These are phyloP conservation scores for Lomentospora prolificans DNA, from an alignment of 2,329 filamentous ascomycete species.

Conservation along the genomic window DNA sequence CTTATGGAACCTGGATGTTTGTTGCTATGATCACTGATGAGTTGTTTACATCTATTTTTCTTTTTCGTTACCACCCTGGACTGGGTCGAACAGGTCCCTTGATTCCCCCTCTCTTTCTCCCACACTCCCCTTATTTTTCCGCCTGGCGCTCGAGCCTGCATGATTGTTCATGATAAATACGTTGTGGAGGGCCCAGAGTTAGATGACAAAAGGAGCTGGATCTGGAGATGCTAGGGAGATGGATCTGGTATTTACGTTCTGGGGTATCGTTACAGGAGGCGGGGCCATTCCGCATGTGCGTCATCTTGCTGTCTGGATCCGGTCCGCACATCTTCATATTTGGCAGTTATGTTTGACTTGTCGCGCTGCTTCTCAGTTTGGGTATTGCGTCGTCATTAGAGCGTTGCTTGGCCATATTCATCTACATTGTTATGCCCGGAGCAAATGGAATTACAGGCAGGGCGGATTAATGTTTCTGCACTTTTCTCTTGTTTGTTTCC, in stretches of 20 bases:
- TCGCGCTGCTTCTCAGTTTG: background rate
- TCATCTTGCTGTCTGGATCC: slow-evolving; percentile 6
- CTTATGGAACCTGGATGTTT: background rate
- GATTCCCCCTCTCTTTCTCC: too few relatives aligned
- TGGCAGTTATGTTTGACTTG: background rate
- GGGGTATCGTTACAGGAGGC: background rate
- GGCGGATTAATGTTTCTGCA: background rate
- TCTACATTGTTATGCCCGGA: background rate
- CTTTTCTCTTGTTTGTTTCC: background rate
- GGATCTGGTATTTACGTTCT: background rate
- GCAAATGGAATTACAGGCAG: slow-evolving; percentile 7
- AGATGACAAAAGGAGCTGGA: background rate
- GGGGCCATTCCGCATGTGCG: background rate
- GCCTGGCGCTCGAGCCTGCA: background rate
- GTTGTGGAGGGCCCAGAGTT: background rate
- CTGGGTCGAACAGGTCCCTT: background rate
- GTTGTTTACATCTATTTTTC: background rate
- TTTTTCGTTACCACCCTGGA: background rate
- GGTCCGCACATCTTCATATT: background rate
- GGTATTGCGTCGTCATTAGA: background rate
- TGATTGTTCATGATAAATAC: slow-evolving; percentile 1
- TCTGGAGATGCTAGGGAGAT: background rate
- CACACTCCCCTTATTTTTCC: background rate
- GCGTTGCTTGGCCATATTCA: background rate
- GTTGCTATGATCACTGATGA: background rate